Base-by-base conservation (phyloP, 768 basidiomycete genomes). In the Naganishia kalamii region DNA sequence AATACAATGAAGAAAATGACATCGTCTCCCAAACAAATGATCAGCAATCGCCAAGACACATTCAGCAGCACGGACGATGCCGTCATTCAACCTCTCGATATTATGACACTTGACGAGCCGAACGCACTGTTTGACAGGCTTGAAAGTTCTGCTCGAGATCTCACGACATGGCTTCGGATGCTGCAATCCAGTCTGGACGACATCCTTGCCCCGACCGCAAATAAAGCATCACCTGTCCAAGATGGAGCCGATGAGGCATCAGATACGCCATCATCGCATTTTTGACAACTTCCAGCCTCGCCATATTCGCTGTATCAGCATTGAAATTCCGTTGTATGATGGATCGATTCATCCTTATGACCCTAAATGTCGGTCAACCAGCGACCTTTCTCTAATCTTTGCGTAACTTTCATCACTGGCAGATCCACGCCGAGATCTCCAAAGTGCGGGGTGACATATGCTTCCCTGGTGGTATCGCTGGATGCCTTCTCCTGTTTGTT, bases 371-470 rank as follows among this genome's bases (percentile, higher is more conserved):
- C 47, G 6, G 65, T 66, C 13, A 80, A 71, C 80, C 80, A 81
- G 47, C 79, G 69, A 7, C 75, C 73, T 29, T 54, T 37, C 19
- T 74, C 78, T 30, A 78, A 74, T 35, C 75, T 67, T 69, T 81
- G 80, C 61, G 65, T 74, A 68, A 74, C 76, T 71, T 77, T 79
- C n/a, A 91, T 81, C 2, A 90, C 83, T 32, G 92, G 90, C 63
- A 99, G 78, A 75, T 94, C 90, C 86, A 93, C 93, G 7, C 85
- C 85, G 32, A 87, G 85, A 41, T 87, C 86, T 11, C 91, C 91
- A 76, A 92, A 97, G 60, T 83, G 85, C 0, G 94, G 94, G 51
- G 87, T 85, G 11, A 87, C 84, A 83, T 91, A 86, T 65, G 86
- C 79, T 11, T 83, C 79, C 7, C 91, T 65, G 46, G 70, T 75